Base-by-base conservation (phyloP, 192 early-diverging fungal species). In the Neocallimastix lanati region DNA sequence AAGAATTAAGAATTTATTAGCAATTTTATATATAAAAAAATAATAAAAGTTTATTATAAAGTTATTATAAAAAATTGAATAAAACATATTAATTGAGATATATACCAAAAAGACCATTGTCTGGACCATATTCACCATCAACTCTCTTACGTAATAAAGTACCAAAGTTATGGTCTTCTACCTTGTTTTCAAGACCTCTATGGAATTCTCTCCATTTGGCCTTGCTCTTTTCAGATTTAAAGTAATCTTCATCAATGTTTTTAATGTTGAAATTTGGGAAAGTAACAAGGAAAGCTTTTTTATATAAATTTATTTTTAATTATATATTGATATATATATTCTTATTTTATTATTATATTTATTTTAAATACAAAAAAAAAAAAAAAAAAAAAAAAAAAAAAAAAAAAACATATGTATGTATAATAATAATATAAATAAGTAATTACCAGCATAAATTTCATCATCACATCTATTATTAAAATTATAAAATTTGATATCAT, bases 141-240 rank as follows among this genome's bases (percentile, higher is more conserved):
- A 88, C 85, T 82, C 93, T 88, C 78, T 91, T 91, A 81, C 96
- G 86, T 77, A 98, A 82, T 79, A 98, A 86, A 27, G 94, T 93
- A 13, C 96, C 96, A 90, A 96, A 98, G 86, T 97, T 98, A 83
- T 87, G 96, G 81, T 98, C 96, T 77, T 88, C 86, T n/a, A 98
- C 91, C 38, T 86, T 86, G 29, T 91, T 90, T 81, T 98, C 94
- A 84, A 93, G 97, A 85, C 92, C 90, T 85, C 86, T 93, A 80
- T 96, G 92, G 81, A 93, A 97, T 30, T 87, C 82, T 81, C 96
- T 88, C 96, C 96, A 98, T 82, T 92, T 92, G 29, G 88, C 92
- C 85, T 98, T 98, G 80, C 91, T 88, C 50, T 84, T 84, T 21
- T 88, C 85, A 12, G 91, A 86, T 88, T 97, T 96, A 88, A 98